phyloP scores from a whole-genome alignment of 495 filamentous ascomycete genomes.

The Talaromyces liani region DNA sequence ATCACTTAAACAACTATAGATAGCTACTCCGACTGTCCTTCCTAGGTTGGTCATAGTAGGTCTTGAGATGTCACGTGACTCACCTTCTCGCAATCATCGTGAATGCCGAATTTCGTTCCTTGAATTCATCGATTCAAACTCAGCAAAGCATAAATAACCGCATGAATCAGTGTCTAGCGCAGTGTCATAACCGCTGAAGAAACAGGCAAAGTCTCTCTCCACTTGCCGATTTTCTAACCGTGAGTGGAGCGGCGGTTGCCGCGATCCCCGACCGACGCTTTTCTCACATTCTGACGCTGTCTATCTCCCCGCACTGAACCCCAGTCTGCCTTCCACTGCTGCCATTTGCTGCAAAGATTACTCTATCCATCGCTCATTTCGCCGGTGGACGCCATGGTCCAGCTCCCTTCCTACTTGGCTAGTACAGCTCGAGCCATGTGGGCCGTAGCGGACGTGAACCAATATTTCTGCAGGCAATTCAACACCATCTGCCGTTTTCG shows the following conservation, averaged over 20 bases:
- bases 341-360: not conserved
- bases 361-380: not conserved
- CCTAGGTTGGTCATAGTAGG: not conserved
- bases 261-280: not conserved
- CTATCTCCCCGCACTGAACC: constrained; percentile 3
- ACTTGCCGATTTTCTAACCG: constrained; percentile 10
- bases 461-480: not conserved
- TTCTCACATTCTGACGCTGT: not conserved
- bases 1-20: not conserved
- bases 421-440: not conserved
- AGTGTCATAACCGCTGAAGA: not conserved
- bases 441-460: not conserved
- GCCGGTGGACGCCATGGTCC: not conserved
- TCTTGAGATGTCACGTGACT: not conserved
- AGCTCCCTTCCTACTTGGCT: not conserved
- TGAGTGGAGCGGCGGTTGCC: constrained; percentile 1
- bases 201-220: not conserved
- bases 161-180: not conserved
- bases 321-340: not conserved
- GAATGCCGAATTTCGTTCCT: not conserved
- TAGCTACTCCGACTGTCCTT: not conserved
- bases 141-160: not conserved
- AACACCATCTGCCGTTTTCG: constrained; percentile 4
- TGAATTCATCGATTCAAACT: not conserved
- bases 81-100: not conserved